Base-by-base conservation (phyloP, 2,329 filamentous ascomycete genomes). In the Claviceps arundinis region DNA sequence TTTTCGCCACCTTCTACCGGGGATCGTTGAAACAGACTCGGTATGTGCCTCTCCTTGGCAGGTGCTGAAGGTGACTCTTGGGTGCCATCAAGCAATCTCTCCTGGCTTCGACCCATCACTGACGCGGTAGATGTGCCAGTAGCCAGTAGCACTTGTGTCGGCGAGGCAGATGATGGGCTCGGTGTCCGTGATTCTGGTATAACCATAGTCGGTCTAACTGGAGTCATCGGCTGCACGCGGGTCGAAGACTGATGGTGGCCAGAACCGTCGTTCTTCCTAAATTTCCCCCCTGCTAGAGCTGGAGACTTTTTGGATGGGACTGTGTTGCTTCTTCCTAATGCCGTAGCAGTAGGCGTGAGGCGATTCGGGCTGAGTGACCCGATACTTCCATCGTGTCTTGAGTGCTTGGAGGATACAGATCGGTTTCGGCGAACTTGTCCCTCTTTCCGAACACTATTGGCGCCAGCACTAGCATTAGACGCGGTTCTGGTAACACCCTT, bases 231-330 rank as follows among this genome's bases (percentile, higher is more conserved):
- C 52, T 71, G 66, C n/a, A 69, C 56, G 37, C 62, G 64, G 9
- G 64, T 60, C n/a, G 64, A 65, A 5, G 64, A 64, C 17, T 63
- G 60, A 14, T 61, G 61, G 14, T 61, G 61, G 3, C 61, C 60
- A 11, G 63, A 56, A 26, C 55, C 60, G 7, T 67, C 67, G 8
- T 57, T 54, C 58, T 68, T 67, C 37, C 79, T 76, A 60, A 89
- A 86, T n/a, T 85, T 78, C 5, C 78, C 77, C 1, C 82, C 77
- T 42, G 80, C 73, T 44, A 90, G 68, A 8, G 80, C 81, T 7
- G 89, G 88, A 0, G 89, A 93, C 64, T 86, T 85, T 64, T 95
- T 95, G 0, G 91, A 93, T 0, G 93, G 93, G 14, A 97, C 76
- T 3, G 93, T 98, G 64, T 97, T 97, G 69, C 91, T 96, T 53